Evolutionary conservation across 2,329 filamentous ascomycete species (phyloP).

Genomic region (Monilinia polystroma): DNA sequence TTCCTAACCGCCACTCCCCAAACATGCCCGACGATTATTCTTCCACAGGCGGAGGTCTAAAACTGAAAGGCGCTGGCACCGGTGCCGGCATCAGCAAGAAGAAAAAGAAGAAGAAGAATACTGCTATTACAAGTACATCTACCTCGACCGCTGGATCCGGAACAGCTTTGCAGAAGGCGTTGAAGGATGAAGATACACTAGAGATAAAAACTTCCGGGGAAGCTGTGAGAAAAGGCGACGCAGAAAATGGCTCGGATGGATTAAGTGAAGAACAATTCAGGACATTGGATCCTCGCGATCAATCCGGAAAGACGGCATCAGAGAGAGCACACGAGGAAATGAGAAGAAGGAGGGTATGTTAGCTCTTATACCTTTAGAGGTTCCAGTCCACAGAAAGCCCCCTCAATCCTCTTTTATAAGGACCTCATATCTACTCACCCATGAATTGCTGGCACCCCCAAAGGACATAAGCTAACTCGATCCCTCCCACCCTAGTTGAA

Average conservation of each 20-base stretch:
- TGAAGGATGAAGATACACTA: conserved; percentile 35
- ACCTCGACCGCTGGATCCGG: conserved; percentile 31
- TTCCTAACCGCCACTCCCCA: background rate
- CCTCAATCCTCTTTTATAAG: too few species aligned
- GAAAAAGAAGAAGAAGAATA: conserved; percentile 48
- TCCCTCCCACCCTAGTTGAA: conserved; percentile 59
- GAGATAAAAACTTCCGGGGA: conserved; percentile 17
- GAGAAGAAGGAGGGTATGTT: conserved; percentile 71
- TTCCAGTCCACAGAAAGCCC: too few species aligned
- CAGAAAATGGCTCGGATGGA: background rate
- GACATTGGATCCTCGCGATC: conserved; percentile 40
- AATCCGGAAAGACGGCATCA: conserved; percentile 72
- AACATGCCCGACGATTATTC: conserved; percentile 78
- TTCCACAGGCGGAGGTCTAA: conserved; percentile 68
- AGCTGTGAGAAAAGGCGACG: background rate
- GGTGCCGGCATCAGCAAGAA: conserved; percentile 65
- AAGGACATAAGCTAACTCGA: background rate
- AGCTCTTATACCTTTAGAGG: conserved; percentile 5
- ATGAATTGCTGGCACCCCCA: background rate
- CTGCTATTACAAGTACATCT: conserved; percentile 36
- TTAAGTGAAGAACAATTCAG: conserved; percentile 31
- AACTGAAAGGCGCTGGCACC: conserved; percentile 75
- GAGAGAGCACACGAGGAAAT: conserved; percentile 80
- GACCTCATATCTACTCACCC: background rate
- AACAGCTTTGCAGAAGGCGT: conserved; percentile 48